Evolutionary conservation across 495 filamentous ascomycete species (phyloP).

Genomic region (Penicillium bovifimosum): DNA sequence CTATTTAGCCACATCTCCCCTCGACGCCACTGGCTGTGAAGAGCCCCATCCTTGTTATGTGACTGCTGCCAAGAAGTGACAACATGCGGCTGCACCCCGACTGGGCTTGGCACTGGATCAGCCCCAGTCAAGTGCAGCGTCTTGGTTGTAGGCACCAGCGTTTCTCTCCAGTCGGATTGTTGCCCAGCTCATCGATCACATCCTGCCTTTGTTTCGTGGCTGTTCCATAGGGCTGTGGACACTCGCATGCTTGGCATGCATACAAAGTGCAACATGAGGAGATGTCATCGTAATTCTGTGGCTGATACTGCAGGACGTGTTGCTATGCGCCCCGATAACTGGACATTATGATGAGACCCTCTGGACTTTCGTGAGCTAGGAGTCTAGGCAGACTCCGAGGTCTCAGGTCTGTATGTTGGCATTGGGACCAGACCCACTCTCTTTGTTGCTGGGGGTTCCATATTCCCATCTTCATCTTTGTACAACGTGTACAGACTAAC

Average conservation of each 20-base stretch:
- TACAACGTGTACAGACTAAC: neutral
- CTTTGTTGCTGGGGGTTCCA: neutral
- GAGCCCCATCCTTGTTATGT: neutral
- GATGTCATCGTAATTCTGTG: slow-evolving; percentile 7
- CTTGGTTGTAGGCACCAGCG: slow-evolving; percentile 20
- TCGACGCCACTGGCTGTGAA: slow-evolving; percentile 1
- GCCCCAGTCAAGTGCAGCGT: neutral
- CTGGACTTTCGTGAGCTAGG: neutral
- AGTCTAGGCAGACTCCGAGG: neutral
- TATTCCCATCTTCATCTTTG: neutral
- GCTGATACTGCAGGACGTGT: slow-evolving; percentile 10
- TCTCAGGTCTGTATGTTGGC: neutral
- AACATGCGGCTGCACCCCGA: slow-evolving; percentile 4
- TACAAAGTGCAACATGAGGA: slow-evolving; percentile 12
- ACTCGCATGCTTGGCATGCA: slow-evolving; percentile 17
- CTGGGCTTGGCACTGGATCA: neutral
- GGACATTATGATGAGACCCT: neutral
- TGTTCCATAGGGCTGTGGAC: neutral
- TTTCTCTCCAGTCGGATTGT: slow-evolving; percentile 1
- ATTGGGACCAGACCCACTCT: neutral
- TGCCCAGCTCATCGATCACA: neutral
- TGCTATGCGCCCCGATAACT: slow-evolving; percentile 18
- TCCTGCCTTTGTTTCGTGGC: neutral
- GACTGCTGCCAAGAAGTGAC: slow-evolving; percentile 3
- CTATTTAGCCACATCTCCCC: slow-evolving; percentile 1